These are phyloP conservation scores for Dendrobium officinale DNA, from an alignment of 106 monocot species.

Conservation along the genomic window DNA sequence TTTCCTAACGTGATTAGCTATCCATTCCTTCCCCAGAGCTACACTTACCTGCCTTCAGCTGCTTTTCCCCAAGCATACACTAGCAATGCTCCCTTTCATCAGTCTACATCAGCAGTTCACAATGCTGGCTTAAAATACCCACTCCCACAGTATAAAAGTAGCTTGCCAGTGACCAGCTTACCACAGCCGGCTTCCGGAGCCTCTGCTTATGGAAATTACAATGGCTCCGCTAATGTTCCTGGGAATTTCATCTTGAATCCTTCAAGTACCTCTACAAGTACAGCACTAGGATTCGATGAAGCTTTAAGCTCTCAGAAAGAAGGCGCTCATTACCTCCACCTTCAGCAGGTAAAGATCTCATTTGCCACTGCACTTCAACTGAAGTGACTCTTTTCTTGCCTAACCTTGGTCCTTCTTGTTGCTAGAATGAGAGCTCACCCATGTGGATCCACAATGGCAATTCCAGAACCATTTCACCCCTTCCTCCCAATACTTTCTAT, in stretches of 20 bases:
- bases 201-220: conserved; percentile 71
- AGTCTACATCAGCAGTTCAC: conserved; percentile 45
- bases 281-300: conserved; percentile 57
- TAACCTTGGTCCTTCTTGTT: background rate
- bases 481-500: conserved; percentile 66
- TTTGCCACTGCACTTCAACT: background rate
- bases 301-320: conserved; percentile 69
- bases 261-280: conserved; percentile 34
- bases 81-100: conserved; percentile 62
- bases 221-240: conserved; percentile 53
- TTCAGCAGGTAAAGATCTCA: conserved; percentile 51
- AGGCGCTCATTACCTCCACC: conserved; percentile 38
- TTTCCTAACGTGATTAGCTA: conserved; percentile 88
- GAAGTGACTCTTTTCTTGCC: background rate
- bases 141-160: conserved; percentile 89
- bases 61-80: conserved; percentile 81
- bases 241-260: conserved; percentile 58
- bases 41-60: conserved; percentile 70
- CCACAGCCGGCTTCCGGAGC: conserved; percentile 53
- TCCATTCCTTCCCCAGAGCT: conserved; percentile 71
- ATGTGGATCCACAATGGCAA: conserved; percentile 76
- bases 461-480: conserved; percentile 64
- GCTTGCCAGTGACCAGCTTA: conserved; percentile 39
- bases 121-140: conserved; percentile 55
- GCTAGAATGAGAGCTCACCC: conserved; percentile 65